A percentile compares a stretch with the other conserved stretches of the same genome.
These are phyloP conservation scores for Peronosclerospora sorghi DNA, from an alignment of 352 stramenopile genomes.

Conservation along the genomic window DNA sequence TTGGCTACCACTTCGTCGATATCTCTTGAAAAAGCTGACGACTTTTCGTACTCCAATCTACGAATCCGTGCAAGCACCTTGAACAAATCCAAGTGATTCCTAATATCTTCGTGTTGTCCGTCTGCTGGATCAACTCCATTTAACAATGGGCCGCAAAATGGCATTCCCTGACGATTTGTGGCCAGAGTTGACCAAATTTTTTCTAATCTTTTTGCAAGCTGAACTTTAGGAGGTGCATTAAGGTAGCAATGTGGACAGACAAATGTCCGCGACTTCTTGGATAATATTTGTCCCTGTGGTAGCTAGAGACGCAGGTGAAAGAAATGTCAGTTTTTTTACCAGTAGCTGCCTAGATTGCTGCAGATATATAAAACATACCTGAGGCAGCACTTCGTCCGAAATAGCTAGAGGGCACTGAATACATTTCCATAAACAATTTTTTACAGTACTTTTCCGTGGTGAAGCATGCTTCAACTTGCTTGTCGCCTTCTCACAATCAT, in stretches of 20 bases:
- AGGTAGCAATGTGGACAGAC: constrained; percentile 57
- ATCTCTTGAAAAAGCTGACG: constrained; percentile 44
- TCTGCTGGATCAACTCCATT: constrained; percentile 37
- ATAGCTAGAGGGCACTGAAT: constrained; percentile 60
- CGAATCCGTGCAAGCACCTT: constrained; percentile 64
- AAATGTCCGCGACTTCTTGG: constrained; percentile 56
- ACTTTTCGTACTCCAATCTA: constrained; percentile 58
- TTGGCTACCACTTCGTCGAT: constrained; percentile 53
- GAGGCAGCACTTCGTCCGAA: constrained; percentile 40
- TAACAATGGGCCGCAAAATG: constrained; percentile 68
- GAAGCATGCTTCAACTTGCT: constrained; percentile 34
- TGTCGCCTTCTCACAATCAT: constrained; percentile 25
- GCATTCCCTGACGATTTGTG: constrained; percentile 76
- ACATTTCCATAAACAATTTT: constrained; percentile 77
- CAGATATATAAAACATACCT: constrained; percentile 24
- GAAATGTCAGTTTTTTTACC: constrained; percentile 4
- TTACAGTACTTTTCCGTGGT: constrained; percentile 35
- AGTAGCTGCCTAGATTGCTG: not conserved
- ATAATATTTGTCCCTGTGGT: constrained; percentile 47
- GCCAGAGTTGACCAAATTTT: constrained; percentile 78
- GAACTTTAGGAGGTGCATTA: constrained; percentile 46
- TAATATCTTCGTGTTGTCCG: constrained; percentile 9
- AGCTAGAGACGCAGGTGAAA: constrained; percentile 34
- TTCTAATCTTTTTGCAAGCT: constrained; percentile 67
- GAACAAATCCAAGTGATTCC: constrained; percentile 46